These are phyloP conservation scores for Triangularia setosa DNA, from an alignment of 2,329 filamentous ascomycete species.

Conservation along the genomic window DNA sequence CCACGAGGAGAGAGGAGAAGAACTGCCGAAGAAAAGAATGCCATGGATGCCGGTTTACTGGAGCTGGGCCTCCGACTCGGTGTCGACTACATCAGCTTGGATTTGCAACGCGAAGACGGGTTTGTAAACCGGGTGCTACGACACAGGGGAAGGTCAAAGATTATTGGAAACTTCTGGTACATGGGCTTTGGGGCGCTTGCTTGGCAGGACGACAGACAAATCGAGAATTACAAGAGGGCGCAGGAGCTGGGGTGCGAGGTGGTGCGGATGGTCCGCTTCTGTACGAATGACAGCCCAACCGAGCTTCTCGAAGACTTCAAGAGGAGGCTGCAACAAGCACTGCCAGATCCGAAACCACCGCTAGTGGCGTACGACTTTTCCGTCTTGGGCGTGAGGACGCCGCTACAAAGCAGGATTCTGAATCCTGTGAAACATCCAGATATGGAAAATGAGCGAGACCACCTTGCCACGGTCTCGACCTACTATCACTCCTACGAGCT, in stretches of 20 bases:
- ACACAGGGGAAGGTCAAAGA: conserved; percentile 53
- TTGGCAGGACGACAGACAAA: conserved; percentile 54
- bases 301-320: conserved; percentile 47
- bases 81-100: conserved; percentile 62
- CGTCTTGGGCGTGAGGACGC: conserved; percentile 40
- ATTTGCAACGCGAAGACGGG: conserved; percentile 53
- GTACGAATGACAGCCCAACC: conserved; percentile 51
- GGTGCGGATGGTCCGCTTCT: conserved; percentile 58
- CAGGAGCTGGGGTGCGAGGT: conserved; percentile 56
- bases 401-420: conserved; percentile 45
- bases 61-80: conserved; percentile 62
- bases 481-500: conserved; percentile 53
- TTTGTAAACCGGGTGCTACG: conserved; percentile 47
- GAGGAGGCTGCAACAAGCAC: conserved; percentile 39
- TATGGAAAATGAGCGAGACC: conserved; percentile 39
- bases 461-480: conserved; percentile 49
- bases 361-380: conserved; percentile 47
- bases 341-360: conserved; percentile 47
- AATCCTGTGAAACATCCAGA: conserved; percentile 48
- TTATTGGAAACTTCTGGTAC: conserved; percentile 56
- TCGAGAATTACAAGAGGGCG: conserved; percentile 52
- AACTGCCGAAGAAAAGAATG: conserved; percentile 35
- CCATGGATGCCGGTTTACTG: conserved; percentile 53
- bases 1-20: conserved; percentile 41
- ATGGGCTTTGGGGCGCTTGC: conserved; percentile 43